These are phyloP conservation scores for Closterium sp. DNA, from an alignment of 139 green algal species.

Conservation along the genomic window DNA sequence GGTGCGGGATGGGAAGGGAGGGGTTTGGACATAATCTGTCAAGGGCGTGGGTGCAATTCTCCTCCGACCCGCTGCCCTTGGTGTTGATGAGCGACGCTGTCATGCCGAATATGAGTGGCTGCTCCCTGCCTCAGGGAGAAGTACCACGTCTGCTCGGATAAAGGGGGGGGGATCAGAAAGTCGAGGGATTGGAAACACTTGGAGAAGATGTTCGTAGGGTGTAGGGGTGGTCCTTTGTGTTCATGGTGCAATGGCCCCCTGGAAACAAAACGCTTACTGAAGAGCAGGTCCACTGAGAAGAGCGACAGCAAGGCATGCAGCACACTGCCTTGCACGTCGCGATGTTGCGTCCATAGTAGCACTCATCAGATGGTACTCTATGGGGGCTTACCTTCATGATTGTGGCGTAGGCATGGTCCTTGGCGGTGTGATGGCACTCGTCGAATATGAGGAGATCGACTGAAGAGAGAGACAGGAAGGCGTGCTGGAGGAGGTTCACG, in stretches of 20 bases:
- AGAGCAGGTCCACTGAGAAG: background rate
- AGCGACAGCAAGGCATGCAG: background rate
- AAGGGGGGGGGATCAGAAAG: no score
- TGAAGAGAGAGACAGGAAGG: conserved; percentile 53
- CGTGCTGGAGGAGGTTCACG: conserved; percentile 64
- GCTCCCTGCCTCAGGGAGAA: background rate
- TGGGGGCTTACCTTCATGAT: conserved; percentile 60
- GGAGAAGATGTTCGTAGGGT: no score
- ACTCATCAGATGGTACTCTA: background rate
- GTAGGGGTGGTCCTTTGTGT: background rate
- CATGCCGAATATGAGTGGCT: background rate
- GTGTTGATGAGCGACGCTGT: background rate
- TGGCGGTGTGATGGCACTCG: conserved; percentile 63
- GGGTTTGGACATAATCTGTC: no score
- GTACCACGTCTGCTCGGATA: background rate
- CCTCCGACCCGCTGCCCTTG: conserved; percentile 1
- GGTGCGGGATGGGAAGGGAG: background rate
- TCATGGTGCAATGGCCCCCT: background rate
- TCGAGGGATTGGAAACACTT: no score
- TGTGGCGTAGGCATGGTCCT: conserved; percentile 61
- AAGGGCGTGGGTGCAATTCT: background rate
- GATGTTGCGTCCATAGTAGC: background rate
- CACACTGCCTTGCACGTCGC: background rate
- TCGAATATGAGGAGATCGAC: conserved; percentile 65
- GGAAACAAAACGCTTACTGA: no score